Base-by-base conservation (phyloP, 257 asterid species). In the Mitragyna speciosa region DNA sequence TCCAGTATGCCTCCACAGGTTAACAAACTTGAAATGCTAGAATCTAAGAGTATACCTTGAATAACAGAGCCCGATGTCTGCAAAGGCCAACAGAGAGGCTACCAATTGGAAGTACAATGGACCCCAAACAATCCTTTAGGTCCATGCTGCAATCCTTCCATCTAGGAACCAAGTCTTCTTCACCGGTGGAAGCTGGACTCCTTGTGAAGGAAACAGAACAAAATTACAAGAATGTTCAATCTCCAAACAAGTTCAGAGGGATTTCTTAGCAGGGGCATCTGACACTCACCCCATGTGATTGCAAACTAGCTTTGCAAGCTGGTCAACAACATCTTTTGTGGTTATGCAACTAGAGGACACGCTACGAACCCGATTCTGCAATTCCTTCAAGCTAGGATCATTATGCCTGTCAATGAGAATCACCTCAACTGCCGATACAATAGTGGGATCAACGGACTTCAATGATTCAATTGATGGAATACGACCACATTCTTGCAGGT, bases 281-380 rank as follows among this genome's bases (percentile, higher is more conserved):
- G 76, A 83, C 54, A 82, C 97, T 91, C 87, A 96, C 99, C 99
- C 99, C 98, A 94, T 86, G 78, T 86, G 94, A 84, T 88, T 89
- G 88, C 93, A 92, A 28, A 93, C 97, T 82, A 96, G 91, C 95
- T 91, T 94, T 43, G 98, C 97, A 70, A 96, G 91, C 81, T 92
- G 96, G 56, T 92, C 97, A 86, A 92, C 99, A 85, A 92, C 94
- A 76, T 96, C 97, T 67, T 89, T 72, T 68, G 87, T 82, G 84
- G 91, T 90, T 72, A 84, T 82, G 79, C 97, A 88, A 82, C 89
- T 83, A 59, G 90, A 87, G 70, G 97, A 87, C 84, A 91, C 63
- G 73, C 76, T 87, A 76, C 78, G 90, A 78, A 85, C 82, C 81
- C 93, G 92, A 82, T 86, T 91, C 82, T 89, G 98, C 79, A 96